These are phyloP conservation scores for Canavalia gladiata DNA, from an alignment of 306 rosid species.

Conservation along the genomic window DNA sequence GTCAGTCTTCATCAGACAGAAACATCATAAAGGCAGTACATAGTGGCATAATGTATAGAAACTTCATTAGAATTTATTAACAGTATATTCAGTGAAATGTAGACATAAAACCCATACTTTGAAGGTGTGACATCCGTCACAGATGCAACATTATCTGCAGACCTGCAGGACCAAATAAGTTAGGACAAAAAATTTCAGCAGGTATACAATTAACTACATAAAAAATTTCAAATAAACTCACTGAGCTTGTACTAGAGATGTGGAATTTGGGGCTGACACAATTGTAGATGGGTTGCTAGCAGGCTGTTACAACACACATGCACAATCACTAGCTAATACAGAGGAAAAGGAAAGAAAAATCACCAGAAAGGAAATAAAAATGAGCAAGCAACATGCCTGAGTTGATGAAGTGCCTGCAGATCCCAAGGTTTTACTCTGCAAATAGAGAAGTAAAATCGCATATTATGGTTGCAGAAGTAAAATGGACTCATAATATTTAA, in stretches of 20 bases:
- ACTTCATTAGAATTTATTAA: constrained; percentile 11
- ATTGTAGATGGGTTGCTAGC: constrained; percentile 65
- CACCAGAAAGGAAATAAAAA: constrained; percentile 27
- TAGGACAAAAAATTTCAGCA: background rate
- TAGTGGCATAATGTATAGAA: background rate
- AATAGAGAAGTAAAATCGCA: constrained; percentile 34
- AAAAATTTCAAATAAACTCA: constrained; percentile 58
- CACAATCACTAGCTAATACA: constrained; percentile 40
- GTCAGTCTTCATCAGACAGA: constrained; percentile 2
- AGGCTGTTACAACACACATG: constrained; percentile 59
- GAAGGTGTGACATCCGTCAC: constrained; percentile 54
- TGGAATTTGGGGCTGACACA: constrained; percentile 59
- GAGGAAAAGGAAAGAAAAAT: constrained; percentile 18
- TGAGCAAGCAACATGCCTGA: constrained; percentile 65
- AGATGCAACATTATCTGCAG: constrained; percentile 50
- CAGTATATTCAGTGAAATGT: constrained; percentile 2
- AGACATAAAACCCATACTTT: constrained; percentile 58
- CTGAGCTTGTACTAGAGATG: constrained; percentile 63
- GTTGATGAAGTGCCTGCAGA: constrained; percentile 78
- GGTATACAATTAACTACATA: constrained; percentile 23
- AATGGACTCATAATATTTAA: background rate
- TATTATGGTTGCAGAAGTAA: constrained; percentile 3
- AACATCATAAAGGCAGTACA: constrained; percentile 14
- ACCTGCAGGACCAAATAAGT: constrained; percentile 52
- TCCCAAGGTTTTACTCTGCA: constrained; percentile 75